Conservation (phyloP, 1,139 yeast species). For the Scheffersomyces parashehatae region DNA sequence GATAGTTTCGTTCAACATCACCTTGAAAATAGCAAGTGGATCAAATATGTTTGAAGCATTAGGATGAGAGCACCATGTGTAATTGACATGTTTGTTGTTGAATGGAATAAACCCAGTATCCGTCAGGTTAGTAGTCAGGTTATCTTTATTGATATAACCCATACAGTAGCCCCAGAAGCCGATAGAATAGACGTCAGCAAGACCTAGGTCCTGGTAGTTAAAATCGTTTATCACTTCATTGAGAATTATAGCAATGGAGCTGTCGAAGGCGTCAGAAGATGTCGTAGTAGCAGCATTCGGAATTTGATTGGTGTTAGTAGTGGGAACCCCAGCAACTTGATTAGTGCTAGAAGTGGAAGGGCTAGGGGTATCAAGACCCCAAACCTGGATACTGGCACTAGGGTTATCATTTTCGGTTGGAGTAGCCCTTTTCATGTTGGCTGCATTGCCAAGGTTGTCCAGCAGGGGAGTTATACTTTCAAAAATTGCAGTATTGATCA, state of each 20-base stretch:
- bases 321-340: too few relatives aligned
- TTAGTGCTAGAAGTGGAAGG: too few relatives aligned
- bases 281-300: background rate
- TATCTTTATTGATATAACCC: slow-evolving; percentile 35
- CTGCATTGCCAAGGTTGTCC: background rate
- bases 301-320: too few relatives aligned
- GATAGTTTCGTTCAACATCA: slow-evolving; percentile 37
- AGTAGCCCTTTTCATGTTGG: background rate
- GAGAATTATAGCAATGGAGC: slow-evolving; percentile 36
- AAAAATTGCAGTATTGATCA: slow-evolving; percentile 19
- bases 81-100: slow-evolving; percentile 39
- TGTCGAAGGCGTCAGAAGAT: slow-evolving; percentile 2
- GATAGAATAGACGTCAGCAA: slow-evolving; percentile 61
- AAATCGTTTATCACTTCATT: slow-evolving; percentile 13
- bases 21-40: slow-evolving; percentile 48
- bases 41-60: slow-evolving; percentile 52
- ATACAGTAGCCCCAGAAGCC: slow-evolving; percentile 78
- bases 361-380: background rate
- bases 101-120: slow-evolving; percentile 11
- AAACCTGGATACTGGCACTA: background rate
- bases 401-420: background rate
- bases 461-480: too few relatives aligned
- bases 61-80: slow-evolving; percentile 60
- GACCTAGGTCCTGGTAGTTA: slow-evolving; percentile 39
- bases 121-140: slow-evolving; percentile 6